Percentiles rank a stretch among this genome's conserved stretches.
Conservation (phyloP, 352 stramenopile species). For the Globisporangium radiosum region DNA sequence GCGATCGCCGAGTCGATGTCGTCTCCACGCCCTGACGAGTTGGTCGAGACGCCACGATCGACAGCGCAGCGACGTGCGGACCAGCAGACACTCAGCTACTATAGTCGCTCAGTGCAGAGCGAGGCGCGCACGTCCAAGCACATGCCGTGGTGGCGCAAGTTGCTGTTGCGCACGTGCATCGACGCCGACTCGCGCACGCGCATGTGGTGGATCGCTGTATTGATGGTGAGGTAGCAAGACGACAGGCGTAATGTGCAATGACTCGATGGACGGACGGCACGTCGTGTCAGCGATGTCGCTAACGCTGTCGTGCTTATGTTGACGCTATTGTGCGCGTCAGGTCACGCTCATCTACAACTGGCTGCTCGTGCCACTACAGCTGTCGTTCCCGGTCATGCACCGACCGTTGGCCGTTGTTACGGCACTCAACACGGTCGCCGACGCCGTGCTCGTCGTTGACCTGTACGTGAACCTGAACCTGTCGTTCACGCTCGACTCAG, state of each 20-base stretch:
- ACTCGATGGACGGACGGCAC: not conserved
- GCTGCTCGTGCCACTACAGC: conserved; percentile 37
- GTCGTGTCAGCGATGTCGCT: too few relatives aligned
- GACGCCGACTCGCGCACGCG: conserved; percentile 37
- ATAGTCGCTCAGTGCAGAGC: not conserved
- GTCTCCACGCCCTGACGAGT: not conserved
- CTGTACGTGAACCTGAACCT: conserved; percentile 51
- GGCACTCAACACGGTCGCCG: conserved; percentile 24
- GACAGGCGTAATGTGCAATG: not conserved
- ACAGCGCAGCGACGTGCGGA: not conserved
- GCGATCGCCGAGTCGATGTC: not conserved
- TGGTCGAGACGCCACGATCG: not conserved
- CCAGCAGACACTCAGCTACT: conserved; percentile 3
- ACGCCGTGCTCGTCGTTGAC: conserved; percentile 25
- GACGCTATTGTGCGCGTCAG: not conserved
- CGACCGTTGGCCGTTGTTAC: conserved; percentile 6
- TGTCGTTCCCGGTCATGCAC: conserved; percentile 31
- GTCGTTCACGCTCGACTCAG: conserved; percentile 33
- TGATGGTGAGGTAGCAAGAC: conserved; percentile 11
- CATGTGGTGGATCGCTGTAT: conserved; percentile 38
- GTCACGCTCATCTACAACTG: conserved; percentile 27
- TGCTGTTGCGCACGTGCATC: conserved; percentile 26
- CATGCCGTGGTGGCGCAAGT: not conserved
- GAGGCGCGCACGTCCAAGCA: not conserved
- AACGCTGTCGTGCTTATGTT: too few relatives aligned